Evolutionary conservation across 495 filamentous ascomycete species (phyloP), one percentile per base, ranked within the genome.

Genomic region (Hapsidospora chrysogenum): DNA sequence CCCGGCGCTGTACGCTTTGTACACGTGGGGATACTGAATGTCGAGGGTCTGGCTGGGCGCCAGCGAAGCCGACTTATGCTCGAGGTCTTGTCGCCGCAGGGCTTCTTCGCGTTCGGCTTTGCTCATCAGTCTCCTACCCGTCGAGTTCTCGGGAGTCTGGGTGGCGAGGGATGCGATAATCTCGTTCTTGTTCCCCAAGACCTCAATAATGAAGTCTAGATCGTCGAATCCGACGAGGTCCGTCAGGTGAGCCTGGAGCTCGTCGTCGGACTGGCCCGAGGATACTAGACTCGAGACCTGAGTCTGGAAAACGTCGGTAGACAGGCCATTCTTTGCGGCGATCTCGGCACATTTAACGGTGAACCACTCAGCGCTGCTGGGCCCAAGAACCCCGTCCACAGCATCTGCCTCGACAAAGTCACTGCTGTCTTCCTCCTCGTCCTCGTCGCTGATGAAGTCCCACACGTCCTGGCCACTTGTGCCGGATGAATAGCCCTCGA

Each of bases 151-250:
- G 7, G 52, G 45, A 29, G 61, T 49, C 29, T 49, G 43, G 15
- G 50, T 14, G 14, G 51, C 42, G 0, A 55, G 42, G 11, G 53
- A 49, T 9, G 60, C 43, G 33, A 55, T 40, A 20, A 96, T 68
- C 32, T 83, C 73, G 31, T 60, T 49, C 16, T 85, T 63, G 45
- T 85, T 78, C 3, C 69, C 60, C 38, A 93, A 77, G 17, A 96
- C 54, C 37, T 92, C 80, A 39, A 81, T 80, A 22, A 96, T 71
- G 37, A 95, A 70, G 36, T 96, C 85, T 10, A 96, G 57, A 44
- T 96, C 86, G 38, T 86, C 82, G 47, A 82, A 95, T 0, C 89
- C 89, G 33, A 96, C 62, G 37, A 94, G 74, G 46, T 97, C 92
- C 0, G 79, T 82, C n/a, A 97, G 63, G 14, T 70, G 70, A 52